Conservation (phyloP, 1,139 yeast genomes). For the Candida sp. region DNA sequence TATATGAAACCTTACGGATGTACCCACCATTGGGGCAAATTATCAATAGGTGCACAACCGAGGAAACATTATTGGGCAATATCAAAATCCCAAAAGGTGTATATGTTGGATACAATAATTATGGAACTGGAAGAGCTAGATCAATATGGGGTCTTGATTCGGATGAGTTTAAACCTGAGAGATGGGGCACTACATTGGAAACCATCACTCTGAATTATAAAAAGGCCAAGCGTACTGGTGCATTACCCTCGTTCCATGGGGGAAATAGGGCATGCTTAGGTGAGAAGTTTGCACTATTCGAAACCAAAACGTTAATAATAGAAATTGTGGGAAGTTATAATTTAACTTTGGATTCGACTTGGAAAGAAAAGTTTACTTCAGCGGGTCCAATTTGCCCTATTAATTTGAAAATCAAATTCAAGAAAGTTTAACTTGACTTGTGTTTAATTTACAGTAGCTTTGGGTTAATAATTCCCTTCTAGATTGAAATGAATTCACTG, state of each 20-base stretch:
- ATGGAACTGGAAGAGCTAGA: constrained; percentile 51
- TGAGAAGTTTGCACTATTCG: constrained; percentile 53
- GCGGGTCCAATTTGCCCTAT: constrained; percentile 28
- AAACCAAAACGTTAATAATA: constrained; percentile 36
- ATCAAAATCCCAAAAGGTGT: constrained; percentile 50
- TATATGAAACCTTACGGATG: constrained; percentile 52
- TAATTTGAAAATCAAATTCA: constrained; percentile 13
- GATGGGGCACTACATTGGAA: constrained; percentile 51
- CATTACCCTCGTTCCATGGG: constrained; percentile 58
- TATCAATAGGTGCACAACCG: constrained; percentile 47
- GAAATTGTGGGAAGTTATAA: constrained; percentile 32
- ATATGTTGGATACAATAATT: constrained; percentile 57
- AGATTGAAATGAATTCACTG: too few relatives aligned
- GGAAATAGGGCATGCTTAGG: constrained; percentile 62
- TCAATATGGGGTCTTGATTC: constrained; percentile 50
- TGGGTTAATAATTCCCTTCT: too few relatives aligned
- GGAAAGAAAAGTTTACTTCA: constrained; percentile 54
- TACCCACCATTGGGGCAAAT: constrained; percentile 61
- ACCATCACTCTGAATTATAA: constrained; percentile 38
- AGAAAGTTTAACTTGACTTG: background rate
- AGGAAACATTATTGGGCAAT: constrained; percentile 34
- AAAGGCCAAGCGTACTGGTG: constrained; percentile 40
- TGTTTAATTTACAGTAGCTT: background rate
- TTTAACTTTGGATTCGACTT: constrained; percentile 34
- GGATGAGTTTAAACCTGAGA: constrained; percentile 44